These are phyloP conservation scores for Saccharomyces hybrid DNA, from an alignment of 1,139 yeast species.

Conservation along the genomic window DNA sequence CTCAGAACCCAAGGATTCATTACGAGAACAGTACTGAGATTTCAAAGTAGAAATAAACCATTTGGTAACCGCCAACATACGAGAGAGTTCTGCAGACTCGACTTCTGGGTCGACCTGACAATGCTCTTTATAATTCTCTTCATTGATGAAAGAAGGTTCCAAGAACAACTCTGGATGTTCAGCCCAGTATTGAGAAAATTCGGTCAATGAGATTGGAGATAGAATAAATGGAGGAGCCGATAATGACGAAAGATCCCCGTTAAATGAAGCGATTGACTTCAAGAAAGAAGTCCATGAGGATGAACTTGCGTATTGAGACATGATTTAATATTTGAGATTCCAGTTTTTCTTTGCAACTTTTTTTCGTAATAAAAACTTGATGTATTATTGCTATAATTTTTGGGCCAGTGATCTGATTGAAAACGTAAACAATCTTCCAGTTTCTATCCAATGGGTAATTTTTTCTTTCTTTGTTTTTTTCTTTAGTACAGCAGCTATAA, in stretches of 20 bases:
- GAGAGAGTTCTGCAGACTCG: slow-evolving; percentile 31
- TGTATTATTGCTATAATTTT: neutral
- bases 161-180: slow-evolving; percentile 80
- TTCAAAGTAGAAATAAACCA: slow-evolving; percentile 90
- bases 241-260: slow-evolving; percentile 86
- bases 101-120: slow-evolving; percentile 32
- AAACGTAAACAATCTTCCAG: neutral
- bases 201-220: slow-evolving; percentile 81
- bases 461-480: neutral
- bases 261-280: slow-evolving; percentile 85
- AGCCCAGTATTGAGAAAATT: slow-evolving; percentile 89
- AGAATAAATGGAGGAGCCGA: slow-evolving; percentile 98
- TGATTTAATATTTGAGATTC: slow-evolving; percentile 2
- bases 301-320: slow-evolving; percentile 30
- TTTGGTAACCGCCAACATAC: slow-evolving; percentile 73
- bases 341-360: neutral
- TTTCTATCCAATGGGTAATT: neutral
- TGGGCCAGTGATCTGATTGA: no score
- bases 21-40: slow-evolving; percentile 89
- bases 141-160: slow-evolving; percentile 50
- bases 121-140: slow-evolving; percentile 29
- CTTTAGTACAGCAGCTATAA: neutral
- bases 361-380: neutral
- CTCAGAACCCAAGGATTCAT: slow-evolving; percentile 83
- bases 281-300: slow-evolving; percentile 12